A percentile compares a stretch with the other conserved stretches of the same genome.
phyloP scores from a whole-genome alignment of 345 rosid genomes.

The Pugionium dolabratum region DNA sequence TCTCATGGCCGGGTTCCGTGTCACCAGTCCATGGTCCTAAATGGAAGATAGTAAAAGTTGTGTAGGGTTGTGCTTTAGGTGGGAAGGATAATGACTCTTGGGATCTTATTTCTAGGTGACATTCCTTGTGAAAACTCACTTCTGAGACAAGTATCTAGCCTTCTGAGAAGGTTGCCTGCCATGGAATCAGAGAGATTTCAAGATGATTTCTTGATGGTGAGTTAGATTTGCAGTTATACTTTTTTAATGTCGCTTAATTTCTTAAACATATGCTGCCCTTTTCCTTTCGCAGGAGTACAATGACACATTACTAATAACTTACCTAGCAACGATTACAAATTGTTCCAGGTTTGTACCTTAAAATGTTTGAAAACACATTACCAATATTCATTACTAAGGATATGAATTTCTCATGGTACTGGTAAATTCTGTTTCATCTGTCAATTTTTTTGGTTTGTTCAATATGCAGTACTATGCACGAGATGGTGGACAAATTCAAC shows the following conservation, averaged over 20 bases:
- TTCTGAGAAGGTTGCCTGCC: constrained; percentile 90
- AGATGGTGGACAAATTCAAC: constrained; percentile 94
- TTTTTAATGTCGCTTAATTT: not conserved
- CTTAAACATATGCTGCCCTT: constrained; percentile 5
- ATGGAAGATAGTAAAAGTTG: not conserved
- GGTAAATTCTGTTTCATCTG: constrained; percentile 9
- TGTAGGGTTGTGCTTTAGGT: constrained; percentile 15
- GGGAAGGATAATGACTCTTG: constrained; percentile 24
- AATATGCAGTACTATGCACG: constrained; percentile 83
- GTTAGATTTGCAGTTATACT: constrained; percentile 25
- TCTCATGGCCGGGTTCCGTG: not conserved
- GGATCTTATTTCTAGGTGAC: constrained; percentile 60
- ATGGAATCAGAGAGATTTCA: constrained; percentile 88
- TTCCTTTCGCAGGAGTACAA: constrained; percentile 71
- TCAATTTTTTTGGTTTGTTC: not conserved
- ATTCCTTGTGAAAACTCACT: constrained; percentile 92
- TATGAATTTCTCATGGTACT: not conserved
- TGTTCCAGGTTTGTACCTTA: constrained; percentile 68
- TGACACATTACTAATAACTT: constrained; percentile 78
- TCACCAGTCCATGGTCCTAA: constrained; percentile 10
- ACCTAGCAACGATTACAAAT: constrained; percentile 91
- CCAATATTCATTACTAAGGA: not conserved
- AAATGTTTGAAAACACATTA: not conserved
- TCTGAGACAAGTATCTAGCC: constrained; percentile 88
- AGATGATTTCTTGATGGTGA: constrained; percentile 93